Evolutionary conservation across 208 protist genomes (phyloP).

Genomic region (Phytomonas serpens): DNA sequence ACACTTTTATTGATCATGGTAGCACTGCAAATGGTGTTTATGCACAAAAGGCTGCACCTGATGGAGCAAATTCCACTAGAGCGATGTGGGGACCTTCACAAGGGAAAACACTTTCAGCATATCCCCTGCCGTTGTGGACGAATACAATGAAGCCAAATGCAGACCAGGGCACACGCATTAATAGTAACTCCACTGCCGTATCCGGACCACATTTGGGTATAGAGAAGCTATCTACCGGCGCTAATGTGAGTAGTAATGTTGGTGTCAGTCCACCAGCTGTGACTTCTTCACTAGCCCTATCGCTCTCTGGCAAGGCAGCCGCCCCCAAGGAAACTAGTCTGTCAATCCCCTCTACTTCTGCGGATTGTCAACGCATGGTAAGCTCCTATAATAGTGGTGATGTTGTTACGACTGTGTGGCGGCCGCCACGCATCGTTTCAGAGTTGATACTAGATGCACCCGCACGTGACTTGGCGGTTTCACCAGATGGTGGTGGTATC

Average conservation of each 20-base stretch:
- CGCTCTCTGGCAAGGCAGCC: background rate
- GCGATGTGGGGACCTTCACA: background rate
- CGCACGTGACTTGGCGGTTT: conserved; percentile 56
- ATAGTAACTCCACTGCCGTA: background rate
- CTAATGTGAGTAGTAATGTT: background rate
- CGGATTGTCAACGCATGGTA: background rate
- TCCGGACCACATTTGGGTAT: background rate
- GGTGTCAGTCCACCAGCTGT: background rate
- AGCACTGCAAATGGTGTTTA: conserved; percentile 19
- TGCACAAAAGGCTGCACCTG: background rate
- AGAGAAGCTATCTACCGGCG: background rate
- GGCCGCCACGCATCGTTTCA: conserved; percentile 28
- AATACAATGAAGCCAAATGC: background rate
- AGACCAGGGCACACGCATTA: background rate
- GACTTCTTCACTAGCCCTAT: background rate
- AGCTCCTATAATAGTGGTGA: background rate
- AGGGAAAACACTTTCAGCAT: background rate
- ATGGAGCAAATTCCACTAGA: background rate
- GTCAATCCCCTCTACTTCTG: background rate
- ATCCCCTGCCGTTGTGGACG: background rate
- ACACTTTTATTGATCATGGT: conserved; percentile 87
- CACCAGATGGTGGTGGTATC: conserved; percentile 51
- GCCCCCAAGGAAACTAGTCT: background rate
- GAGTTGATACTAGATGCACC: conserved; percentile 31
- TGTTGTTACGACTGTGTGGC: conserved; percentile 1